phyloP scores from a whole-genome alignment of 805 yeast genomes.

The Ogataea chonburiensis region DNA sequence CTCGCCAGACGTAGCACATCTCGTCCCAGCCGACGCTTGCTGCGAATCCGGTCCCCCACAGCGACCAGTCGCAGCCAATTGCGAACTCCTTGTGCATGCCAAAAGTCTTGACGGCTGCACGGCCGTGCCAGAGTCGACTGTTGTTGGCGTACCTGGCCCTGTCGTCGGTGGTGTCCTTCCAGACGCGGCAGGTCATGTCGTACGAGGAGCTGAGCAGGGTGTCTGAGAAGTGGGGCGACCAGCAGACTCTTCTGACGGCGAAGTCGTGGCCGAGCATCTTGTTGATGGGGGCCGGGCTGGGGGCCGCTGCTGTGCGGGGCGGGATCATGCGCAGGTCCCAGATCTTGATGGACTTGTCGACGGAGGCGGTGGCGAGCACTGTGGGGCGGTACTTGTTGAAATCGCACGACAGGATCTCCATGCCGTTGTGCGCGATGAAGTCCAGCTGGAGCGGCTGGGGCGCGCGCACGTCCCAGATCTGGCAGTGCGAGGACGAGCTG shows the following conservation, averaged over 20 bases:
- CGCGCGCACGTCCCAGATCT: constrained; percentile 78
- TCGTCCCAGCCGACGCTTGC: constrained; percentile 97
- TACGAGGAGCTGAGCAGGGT: constrained; percentile 75
- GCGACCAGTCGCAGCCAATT: constrained; percentile 89
- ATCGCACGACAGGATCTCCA: constrained; percentile 79
- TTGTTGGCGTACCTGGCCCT: constrained; percentile 53
- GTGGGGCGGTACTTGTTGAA: constrained; percentile 87
- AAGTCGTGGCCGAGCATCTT: constrained; percentile 84
- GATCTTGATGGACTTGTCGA: constrained; percentile 75
- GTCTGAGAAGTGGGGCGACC: constrained; percentile 86
- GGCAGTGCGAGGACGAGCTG: constrained; percentile 70
- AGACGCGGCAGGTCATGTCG: constrained; percentile 88
- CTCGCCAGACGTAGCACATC: constrained; percentile 87
- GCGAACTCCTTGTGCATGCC: constrained; percentile 82
- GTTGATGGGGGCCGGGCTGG: constrained; percentile 68
- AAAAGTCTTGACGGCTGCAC: constrained; percentile 59
- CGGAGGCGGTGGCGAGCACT: constrained; percentile 86
- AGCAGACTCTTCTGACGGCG: constrained; percentile 76
- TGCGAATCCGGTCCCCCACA: constrained; percentile 97
- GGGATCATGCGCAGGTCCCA: constrained; percentile 85
- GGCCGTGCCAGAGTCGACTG: constrained; percentile 45
- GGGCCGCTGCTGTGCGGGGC: constrained; percentile 42
- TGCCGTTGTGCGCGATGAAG: constrained; percentile 72
- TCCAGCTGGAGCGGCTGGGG: constrained; percentile 60
- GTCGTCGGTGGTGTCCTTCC: constrained; percentile 72